Evolutionary conservation across 352 stramenopile species (phyloP).

Genomic region (Globisporangium paddicum): DNA sequence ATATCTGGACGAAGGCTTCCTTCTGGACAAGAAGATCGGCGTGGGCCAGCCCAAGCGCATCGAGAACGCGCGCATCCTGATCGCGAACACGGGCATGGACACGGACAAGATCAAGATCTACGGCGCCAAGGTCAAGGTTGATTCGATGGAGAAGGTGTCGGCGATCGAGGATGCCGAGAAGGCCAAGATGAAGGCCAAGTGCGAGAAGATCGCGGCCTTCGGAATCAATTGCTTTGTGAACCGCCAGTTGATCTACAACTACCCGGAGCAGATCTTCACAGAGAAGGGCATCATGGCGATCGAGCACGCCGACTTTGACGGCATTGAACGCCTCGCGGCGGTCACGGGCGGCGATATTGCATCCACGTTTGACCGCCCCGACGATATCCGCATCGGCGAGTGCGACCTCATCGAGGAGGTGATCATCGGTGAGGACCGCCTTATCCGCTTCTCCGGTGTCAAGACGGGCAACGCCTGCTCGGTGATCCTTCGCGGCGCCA

Average conservation of each 20-base stretch:
- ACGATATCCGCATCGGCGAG: conserved; percentile 95
- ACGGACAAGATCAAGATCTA: conserved; percentile 99
- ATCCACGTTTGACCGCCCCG: conserved; percentile 98
- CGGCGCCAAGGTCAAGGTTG: conserved; percentile 95
- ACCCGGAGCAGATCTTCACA: conserved; percentile 98
- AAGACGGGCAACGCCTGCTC: conserved; percentile 95
- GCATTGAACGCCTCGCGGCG: conserved; percentile 96
- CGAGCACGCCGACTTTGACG: conserved; percentile 99
- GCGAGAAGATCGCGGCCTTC: conserved; percentile 97
- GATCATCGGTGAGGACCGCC: conserved; percentile 97
- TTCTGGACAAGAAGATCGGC: conserved; percentile 96
- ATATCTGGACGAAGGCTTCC: conserved; percentile 98
- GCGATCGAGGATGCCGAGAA: conserved; percentile 99
- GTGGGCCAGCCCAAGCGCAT: conserved; percentile 95
- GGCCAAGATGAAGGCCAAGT: conserved; percentile 98
- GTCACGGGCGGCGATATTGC: conserved; percentile 95
- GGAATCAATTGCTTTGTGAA: conserved; percentile 99
- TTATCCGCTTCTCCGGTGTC: conserved; percentile 97
- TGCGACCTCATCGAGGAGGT: conserved; percentile 98
- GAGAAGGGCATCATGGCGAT: conserved; percentile 98
- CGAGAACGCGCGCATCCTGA: conserved; percentile 98
- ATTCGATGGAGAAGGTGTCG: conserved; percentile 98
- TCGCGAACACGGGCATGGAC: conserved; percentile 99
- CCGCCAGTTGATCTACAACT: conserved; percentile 99
- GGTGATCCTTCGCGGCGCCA: conserved; percentile 94